Conservation (phyloP, 768 basidiomycete genomes). For the Hypsizygus marmoreus region DNA sequence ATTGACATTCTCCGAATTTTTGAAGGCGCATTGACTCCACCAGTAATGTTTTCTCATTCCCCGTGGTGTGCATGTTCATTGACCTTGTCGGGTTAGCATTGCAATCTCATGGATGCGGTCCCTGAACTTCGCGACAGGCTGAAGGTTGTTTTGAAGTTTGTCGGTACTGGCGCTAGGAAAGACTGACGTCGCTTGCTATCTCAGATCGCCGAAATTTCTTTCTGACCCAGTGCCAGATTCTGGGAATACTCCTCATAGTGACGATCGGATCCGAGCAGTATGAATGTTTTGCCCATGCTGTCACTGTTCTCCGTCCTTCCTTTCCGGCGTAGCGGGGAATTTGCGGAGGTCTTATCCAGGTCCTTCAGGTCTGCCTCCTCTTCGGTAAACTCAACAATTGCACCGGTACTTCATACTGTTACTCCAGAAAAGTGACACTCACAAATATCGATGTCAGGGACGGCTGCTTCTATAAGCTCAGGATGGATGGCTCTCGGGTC, state of each 20-base stretch:
- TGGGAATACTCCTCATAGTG: slow-evolving; percentile 21
- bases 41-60: too few species aligned
- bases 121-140: slow-evolving; percentile 13
- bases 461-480: slow-evolving; percentile 17
- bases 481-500: slow-evolving; percentile 15
- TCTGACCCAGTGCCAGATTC: slow-evolving; percentile 20
- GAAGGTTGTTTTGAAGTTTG: slow-evolving; percentile 21
- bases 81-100: too few species aligned
- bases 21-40: slow-evolving; percentile 1
- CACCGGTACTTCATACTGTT: slow-evolving; percentile 13
- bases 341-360: slow-evolving; percentile 22
- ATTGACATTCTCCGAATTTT: not conserved
- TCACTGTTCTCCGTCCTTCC: slow-evolving; percentile 14
- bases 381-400: not conserved
- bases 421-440: not conserved
- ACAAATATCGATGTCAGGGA: slow-evolving; percentile 18
- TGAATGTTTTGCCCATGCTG: slow-evolving; percentile 25
- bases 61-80: too few species aligned
- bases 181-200: slow-evolving; percentile 13
- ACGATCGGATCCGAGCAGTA: slow-evolving; percentile 3
- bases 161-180: slow-evolving; percentile 7
- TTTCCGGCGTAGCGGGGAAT: slow-evolving; percentile 23
- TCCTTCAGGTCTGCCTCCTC: slow-evolving; percentile 17
- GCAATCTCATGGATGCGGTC: slow-evolving; percentile 20
- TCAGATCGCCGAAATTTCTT: slow-evolving; percentile 10